Percentiles rank a stretch among this genome's conserved stretches.
Evolutionary conservation across 306 rosid species (phyloP).

Genomic region (Canavalia ensiformis): DNA sequence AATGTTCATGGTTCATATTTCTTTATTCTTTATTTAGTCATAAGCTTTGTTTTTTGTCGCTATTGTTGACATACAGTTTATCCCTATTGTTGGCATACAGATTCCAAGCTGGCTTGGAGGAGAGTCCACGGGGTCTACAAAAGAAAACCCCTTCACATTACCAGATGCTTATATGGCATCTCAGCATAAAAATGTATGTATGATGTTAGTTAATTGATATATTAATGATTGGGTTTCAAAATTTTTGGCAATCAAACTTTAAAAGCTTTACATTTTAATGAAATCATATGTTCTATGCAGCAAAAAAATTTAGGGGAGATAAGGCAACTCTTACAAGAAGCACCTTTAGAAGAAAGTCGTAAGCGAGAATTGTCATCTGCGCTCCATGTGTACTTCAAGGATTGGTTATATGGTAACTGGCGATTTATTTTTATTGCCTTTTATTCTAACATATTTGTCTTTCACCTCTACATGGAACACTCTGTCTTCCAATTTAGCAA

Average conservation of each 20-base stretch:
- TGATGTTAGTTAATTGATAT: slow-evolving; percentile 31
- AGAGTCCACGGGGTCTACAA: slow-evolving; percentile 73
- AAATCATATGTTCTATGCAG: slow-evolving; percentile 60
- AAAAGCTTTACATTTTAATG: slow-evolving; percentile 38
- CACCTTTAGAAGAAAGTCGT: slow-evolving; percentile 88
- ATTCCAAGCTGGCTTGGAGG: slow-evolving; percentile 88
- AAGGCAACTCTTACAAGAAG: slow-evolving; percentile 80
- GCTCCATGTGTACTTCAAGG: slow-evolving; percentile 90
- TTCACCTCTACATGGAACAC: slow-evolving; percentile 11
- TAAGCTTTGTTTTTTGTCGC: slow-evolving; percentile 23
- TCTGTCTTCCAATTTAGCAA: background rate
- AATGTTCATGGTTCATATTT: slow-evolving; percentile 10
- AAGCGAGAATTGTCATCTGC: slow-evolving; percentile 91
- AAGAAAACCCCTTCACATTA: slow-evolving; percentile 81
- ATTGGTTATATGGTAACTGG: slow-evolving; percentile 90
- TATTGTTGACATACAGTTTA: slow-evolving; percentile 58
- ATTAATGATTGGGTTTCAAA: slow-evolving; percentile 39
- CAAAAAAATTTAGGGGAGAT: slow-evolving; percentile 77
- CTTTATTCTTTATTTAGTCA: slow-evolving; percentile 29
- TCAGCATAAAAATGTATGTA: slow-evolving; percentile 78
- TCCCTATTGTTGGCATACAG: slow-evolving; percentile 59
- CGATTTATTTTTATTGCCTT: slow-evolving; percentile 22
- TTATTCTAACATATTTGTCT: background rate
- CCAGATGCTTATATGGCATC: slow-evolving; percentile 82
- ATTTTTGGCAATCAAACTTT: slow-evolving; percentile 31